A percentile compares a stretch with the other conserved stretches of the same genome.
Evolutionary conservation across 768 basidiomycete genomes (phyloP).

Genomic region (Chalciporus chontae): DNA sequence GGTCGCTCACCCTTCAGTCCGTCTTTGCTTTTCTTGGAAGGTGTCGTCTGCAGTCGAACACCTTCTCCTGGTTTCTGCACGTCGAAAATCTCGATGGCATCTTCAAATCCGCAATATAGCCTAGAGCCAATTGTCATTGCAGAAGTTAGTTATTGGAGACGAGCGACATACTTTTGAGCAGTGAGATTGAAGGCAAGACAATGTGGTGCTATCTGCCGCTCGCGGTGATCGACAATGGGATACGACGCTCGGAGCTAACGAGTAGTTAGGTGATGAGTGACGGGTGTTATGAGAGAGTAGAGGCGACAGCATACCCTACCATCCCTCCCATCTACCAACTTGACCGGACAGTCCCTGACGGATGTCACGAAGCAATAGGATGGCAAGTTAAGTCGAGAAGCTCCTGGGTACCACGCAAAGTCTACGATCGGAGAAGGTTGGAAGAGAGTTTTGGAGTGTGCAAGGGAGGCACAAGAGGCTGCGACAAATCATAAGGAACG

Average conservation of each 20-base stretch:
- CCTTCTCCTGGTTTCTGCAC: conserved; percentile 71
- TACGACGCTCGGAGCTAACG: conserved; percentile 88
- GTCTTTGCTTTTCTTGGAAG: conserved; percentile 73
- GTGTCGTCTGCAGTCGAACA: conserved; percentile 62
- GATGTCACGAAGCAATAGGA: conserved; percentile 83
- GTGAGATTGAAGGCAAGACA: conserved; percentile 73
- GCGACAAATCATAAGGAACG: background rate
- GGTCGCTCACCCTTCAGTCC: conserved; percentile 75
- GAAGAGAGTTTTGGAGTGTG: conserved; percentile 28
- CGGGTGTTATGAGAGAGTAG: background rate
- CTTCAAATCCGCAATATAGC: conserved; percentile 84
- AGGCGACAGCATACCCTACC: conserved; percentile 53
- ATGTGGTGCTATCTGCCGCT: conserved; percentile 85
- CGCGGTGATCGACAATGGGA: conserved; percentile 88
- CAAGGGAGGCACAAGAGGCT: conserved; percentile 1
- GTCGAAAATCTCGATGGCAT: conserved; percentile 85
- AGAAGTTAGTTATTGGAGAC: no score
- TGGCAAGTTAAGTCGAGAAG: conserved; percentile 51
- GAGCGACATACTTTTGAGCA: conserved; percentile 51
- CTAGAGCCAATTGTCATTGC: conserved; percentile 22
- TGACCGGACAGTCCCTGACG: conserved; percentile 81
- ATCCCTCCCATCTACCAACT: conserved; percentile 74
- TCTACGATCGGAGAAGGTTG: conserved; percentile 77
- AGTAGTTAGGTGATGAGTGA: background rate
- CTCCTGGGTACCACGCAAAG: conserved; percentile 82